These are phyloP conservation scores for Cucumis cinereus DNA, from an alignment of 306 rosid genomes.

Conservation along the genomic window DNA sequence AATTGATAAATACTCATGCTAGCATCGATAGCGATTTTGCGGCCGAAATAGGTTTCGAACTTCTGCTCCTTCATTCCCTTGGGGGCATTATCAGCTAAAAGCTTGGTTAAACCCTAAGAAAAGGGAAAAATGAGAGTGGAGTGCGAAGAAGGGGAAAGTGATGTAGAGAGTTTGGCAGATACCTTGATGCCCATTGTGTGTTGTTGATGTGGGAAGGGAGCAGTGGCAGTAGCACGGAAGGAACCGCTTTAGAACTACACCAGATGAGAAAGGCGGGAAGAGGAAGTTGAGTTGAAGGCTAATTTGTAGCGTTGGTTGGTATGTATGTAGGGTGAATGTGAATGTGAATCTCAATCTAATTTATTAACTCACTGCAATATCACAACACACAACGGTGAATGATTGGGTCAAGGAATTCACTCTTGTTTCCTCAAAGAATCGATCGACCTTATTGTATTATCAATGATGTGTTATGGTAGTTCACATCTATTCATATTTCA, in stretches of 20 bases:
- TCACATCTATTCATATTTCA: too few relatives aligned
- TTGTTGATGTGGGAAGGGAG: not conserved
- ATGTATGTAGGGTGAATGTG: too few relatives aligned
- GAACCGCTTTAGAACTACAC: not conserved
- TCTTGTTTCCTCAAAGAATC: too few relatives aligned
- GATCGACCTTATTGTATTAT: too few relatives aligned
- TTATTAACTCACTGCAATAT: too few relatives aligned
- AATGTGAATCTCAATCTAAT: too few relatives aligned
- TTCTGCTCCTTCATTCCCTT: conserved; percentile 85
- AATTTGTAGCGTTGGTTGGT: too few relatives aligned
- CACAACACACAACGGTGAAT: too few relatives aligned
- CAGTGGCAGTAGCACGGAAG: not conserved
- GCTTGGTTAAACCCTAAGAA: conserved; percentile 94
- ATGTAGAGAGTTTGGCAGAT: not conserved
- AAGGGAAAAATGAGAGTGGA: not conserved
- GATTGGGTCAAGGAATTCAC: too few relatives aligned
- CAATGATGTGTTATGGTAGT: too few relatives aligned
- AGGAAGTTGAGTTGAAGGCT: not conserved
- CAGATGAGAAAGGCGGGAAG: not conserved
- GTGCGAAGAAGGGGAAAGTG: not conserved
- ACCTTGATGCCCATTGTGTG: conserved; percentile 74
- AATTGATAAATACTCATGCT: conserved; percentile 99
- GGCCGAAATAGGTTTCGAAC: conserved; percentile 88
- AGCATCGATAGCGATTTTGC: conserved; percentile 88
- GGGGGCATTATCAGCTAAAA: conserved; percentile 91